Base-by-base conservation (phyloP, 768 basidiomycete species). In the Termitomyces sp. region DNA sequence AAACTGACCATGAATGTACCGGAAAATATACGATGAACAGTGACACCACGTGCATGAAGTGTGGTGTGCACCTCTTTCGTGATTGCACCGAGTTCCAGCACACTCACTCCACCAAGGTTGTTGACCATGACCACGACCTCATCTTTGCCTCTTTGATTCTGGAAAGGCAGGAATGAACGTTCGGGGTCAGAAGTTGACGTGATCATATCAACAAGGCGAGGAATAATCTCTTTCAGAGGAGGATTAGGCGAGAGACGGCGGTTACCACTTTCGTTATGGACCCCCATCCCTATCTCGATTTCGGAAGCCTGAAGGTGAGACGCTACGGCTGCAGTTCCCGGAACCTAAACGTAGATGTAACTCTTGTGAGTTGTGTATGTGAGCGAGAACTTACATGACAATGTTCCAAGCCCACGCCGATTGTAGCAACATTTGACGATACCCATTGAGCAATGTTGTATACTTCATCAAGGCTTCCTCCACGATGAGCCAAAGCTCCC, bases 231-330 rank as follows among this genome's bases (percentile, higher is more conserved):
- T 16, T 80, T 76, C 46, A 91, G 79, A 10, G 86, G 77, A 0
- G 93, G 92, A 3, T 87, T 76, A 4, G 88, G 89, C 0, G 85
- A 85, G 35, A 88, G 61, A 28, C 84, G 84, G 41, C 76, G 73
- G 59, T 84, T 79, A 8, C 89, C 94, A 46, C 85, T 82, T 72
- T 96, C 94, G 64, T 96, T 96, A 73, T 96, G 94, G 55, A 96
- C 89, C 12, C 94, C 90, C 76, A 91, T 83, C 17, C 94, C 94
- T 57, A 96, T 87, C 71, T 96, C 94, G 52, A 94, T 82, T 68
- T 93, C 89, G 21, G 79, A 72, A 12, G 70, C 64, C 3, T 74
- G 75, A 23, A 94, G 76, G 65, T 83, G 78, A 12, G 81, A 79
- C 35, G 81, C 69, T 3, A 76, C 66, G 1, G 79, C 66, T 0